phyloP scores from a whole-genome alignment of 2,329 filamentous ascomycete genomes.

The Colletotrichum musae region DNA sequence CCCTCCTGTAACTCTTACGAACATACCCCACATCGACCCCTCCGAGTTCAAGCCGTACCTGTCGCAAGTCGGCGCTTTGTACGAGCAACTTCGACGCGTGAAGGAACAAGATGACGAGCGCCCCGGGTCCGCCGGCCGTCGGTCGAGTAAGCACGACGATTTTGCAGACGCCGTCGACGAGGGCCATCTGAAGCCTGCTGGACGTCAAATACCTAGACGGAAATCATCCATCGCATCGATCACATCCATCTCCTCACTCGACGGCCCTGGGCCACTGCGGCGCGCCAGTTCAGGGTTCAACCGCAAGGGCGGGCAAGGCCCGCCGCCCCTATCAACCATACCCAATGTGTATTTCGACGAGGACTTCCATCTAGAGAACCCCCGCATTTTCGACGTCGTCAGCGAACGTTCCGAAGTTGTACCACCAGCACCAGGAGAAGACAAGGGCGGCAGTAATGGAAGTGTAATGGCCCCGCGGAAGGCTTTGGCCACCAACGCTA shows the following conservation, averaged over 20 bases:
- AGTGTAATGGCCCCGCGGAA: constrained; percentile 78
- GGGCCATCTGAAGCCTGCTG: constrained; percentile 62
- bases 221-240: constrained; percentile 62
- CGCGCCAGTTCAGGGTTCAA: constrained; percentile 64
- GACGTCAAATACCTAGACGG: constrained; percentile 54
- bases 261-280: constrained; percentile 58
- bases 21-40: constrained; percentile 85
- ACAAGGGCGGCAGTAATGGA: constrained; percentile 70
- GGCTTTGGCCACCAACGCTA: constrained; percentile 94
- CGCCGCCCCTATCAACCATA: constrained; percentile 91
- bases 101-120: constrained; percentile 81
- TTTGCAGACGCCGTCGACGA: constrained; percentile 56
- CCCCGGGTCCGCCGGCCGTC: constrained; percentile 46
- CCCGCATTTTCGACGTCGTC: constrained; percentile 94
- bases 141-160: constrained; percentile 60
- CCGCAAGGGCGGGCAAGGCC: constrained; percentile 76
- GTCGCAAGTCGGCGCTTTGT: constrained; percentile 86
- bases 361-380: constrained; percentile 95
- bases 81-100: constrained; percentile 88
- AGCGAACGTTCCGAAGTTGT: constrained; percentile 98
- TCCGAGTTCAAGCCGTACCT: constrained; percentile 89
- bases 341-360: constrained; percentile 95
- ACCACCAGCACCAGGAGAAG: constrained; percentile 72
- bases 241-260: constrained; percentile 65
- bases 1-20: constrained; percentile 91